These are phyloP conservation scores for Phialophora macrospora DNA, from an alignment of 2,329 filamentous ascomycete species.

Conservation along the genomic window DNA sequence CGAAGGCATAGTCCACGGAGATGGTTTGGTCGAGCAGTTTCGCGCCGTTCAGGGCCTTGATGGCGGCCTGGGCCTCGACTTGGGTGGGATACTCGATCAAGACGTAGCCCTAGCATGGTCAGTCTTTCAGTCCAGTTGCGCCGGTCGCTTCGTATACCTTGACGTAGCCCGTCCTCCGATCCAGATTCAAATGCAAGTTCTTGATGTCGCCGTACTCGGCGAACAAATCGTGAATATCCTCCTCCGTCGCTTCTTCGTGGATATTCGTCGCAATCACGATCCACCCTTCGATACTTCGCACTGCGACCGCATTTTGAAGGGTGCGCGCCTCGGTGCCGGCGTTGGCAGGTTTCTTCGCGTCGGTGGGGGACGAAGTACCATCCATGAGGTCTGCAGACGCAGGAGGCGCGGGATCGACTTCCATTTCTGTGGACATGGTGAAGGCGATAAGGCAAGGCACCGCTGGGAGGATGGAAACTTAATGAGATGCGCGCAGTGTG, in stretches of 20 bases:
- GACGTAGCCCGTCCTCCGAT: constrained; percentile 69
- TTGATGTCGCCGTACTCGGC: constrained; percentile 70
- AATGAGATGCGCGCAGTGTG: not conserved
- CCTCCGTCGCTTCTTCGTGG: constrained; percentile 70
- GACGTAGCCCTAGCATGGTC: constrained; percentile 61
- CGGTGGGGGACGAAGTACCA: constrained; percentile 23
- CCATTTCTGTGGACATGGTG: constrained; percentile 53
- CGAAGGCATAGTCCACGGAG: constrained; percentile 68
- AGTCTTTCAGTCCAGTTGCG: not conserved
- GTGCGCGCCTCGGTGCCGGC: constrained; percentile 51
- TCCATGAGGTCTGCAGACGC: constrained; percentile 37
- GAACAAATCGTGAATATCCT: constrained; percentile 69
- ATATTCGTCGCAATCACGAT: constrained; percentile 72
- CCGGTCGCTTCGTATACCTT: constrained; percentile 58
- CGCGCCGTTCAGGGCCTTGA: constrained; percentile 64
- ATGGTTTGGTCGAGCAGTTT: constrained; percentile 71
- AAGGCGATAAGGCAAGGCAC: not conserved
- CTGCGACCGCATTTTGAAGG: constrained; percentile 57
- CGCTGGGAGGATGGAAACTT: not conserved
- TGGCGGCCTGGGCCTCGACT: constrained; percentile 66
- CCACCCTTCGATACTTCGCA: constrained; percentile 72
- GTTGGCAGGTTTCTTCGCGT: constrained; percentile 25
- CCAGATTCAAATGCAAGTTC: constrained; percentile 69
- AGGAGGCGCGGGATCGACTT: constrained; percentile 47
- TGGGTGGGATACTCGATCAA: constrained; percentile 70